phyloP scores from a whole-genome alignment of 257 asterid genomes.

The Verbascum thapsus region DNA sequence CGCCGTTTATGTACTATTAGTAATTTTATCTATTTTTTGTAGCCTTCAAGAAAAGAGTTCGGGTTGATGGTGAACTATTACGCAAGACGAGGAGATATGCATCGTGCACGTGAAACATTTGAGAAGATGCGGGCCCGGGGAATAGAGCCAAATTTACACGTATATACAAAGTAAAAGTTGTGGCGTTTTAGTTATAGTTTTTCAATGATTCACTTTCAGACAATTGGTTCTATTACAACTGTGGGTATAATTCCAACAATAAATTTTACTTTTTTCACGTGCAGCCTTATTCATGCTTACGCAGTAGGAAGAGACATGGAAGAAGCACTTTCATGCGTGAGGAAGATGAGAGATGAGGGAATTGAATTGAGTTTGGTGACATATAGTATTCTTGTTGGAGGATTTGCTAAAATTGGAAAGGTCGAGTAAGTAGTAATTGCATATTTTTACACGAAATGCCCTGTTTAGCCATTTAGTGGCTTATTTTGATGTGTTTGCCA shows the following conservation, averaged over 20 bases:
- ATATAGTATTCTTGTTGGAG: constrained; percentile 84
- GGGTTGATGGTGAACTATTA: constrained; percentile 93
- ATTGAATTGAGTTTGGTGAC: constrained; percentile 91
- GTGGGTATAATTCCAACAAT: constrained; percentile 8
- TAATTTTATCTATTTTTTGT: constrained; percentile 40
- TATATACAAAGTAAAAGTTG: constrained; percentile 76
- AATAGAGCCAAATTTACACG: constrained; percentile 88
- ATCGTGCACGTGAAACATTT: constrained; percentile 93
- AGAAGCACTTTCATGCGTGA: constrained; percentile 88
- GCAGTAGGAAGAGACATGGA: constrained; percentile 98
- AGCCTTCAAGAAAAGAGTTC: constrained; percentile 98
- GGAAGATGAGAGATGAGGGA: constrained; percentile 87
- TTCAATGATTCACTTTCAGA: constrained; percentile 24
- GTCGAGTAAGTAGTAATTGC: constrained; percentile 61
- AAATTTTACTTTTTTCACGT: constrained; percentile 30
- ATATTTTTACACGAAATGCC: constrained; percentile 1
- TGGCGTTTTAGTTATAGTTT: constrained; percentile 29
- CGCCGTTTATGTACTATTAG: constrained; percentile 18
- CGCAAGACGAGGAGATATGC: constrained; percentile 96
- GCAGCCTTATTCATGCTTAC: constrained; percentile 96
- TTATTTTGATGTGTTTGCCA: constrained; percentile 16
- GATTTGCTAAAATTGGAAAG: constrained; percentile 74
- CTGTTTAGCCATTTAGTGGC: constrained; percentile 11
- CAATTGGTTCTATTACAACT: constrained; percentile 17
- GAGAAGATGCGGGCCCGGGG: constrained; percentile 97